Evolutionary conservation across 192 early-diverging fungal species (phyloP).

Genomic region (Funneliformis mosseae): DNA sequence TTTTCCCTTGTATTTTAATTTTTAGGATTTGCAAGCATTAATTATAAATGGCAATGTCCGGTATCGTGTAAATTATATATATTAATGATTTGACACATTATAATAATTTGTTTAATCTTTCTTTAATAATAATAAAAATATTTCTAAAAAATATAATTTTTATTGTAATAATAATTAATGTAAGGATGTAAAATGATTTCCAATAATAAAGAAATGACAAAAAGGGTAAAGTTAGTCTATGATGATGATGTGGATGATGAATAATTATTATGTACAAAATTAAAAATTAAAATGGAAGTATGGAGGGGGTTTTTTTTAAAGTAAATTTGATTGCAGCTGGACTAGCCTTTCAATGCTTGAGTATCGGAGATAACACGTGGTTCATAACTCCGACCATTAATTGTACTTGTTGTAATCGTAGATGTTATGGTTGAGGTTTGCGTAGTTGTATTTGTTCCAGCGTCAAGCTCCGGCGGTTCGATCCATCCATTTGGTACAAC

Average conservation of each 20-base stretch:
- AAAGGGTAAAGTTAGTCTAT: background rate
- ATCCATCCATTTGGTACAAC: conserved; percentile 50
- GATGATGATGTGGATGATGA: background rate
- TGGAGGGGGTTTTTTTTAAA: background rate
- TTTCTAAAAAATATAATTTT: too few relatives aligned
- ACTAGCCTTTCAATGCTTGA: background rate
- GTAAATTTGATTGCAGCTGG: background rate
- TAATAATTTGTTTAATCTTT: too few relatives aligned
- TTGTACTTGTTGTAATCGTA: background rate
- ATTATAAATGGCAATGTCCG: too few relatives aligned
- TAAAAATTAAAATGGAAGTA: background rate
- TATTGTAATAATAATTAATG: too few relatives aligned
- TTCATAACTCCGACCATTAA: background rate
- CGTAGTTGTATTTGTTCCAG: background rate
- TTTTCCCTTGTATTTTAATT: too few relatives aligned
- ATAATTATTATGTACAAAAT: background rate
- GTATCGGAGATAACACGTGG: background rate
- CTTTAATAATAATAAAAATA: too few relatives aligned
- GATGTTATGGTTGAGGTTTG: background rate
- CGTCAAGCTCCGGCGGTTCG: conserved; percentile 43
- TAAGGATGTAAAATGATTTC: too few relatives aligned
- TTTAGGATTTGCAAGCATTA: too few relatives aligned
- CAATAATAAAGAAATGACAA: too few relatives aligned
- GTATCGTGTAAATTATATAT: too few relatives aligned
- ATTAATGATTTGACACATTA: too few relatives aligned